Percentiles rank a stretch among this genome's conserved stretches.
These are phyloP conservation scores for Talaromyces proteolyticus DNA, from an alignment of 495 filamentous ascomycete genomes.

Conservation along the genomic window DNA sequence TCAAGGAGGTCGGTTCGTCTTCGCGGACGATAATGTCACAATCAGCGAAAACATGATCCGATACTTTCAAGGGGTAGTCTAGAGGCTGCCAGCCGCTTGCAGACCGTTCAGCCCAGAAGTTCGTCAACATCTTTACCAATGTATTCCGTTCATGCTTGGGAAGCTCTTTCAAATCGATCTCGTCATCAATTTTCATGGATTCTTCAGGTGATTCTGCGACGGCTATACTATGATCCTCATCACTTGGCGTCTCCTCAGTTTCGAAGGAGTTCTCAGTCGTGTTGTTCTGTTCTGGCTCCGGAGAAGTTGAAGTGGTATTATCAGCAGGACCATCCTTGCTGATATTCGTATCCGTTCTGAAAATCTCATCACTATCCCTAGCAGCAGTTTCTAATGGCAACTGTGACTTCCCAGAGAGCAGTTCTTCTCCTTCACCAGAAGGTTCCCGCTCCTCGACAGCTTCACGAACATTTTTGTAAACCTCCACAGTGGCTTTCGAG, in stretches of 20 bases:
- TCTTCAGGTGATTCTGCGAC: conserved; percentile 61
- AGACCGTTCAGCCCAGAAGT: conserved; percentile 97
- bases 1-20: conserved; percentile 93
- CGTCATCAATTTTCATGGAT: conserved; percentile 53
- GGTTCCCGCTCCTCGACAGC: conserved; percentile 83
- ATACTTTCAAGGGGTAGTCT: conserved; percentile 83
- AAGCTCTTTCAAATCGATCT: conserved; percentile 62
- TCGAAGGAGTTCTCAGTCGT: conserved; percentile 59
- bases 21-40: conserved; percentile 97
- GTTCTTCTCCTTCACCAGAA: conserved; percentile 56
- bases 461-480: conserved; percentile 88
- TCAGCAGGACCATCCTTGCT: conserved; percentile 12
- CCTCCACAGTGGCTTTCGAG: conserved; percentile 93
- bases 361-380: conserved; percentile 21
- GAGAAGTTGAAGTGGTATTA: conserved; percentile 28
- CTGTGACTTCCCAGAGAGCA: conserved; percentile 19
- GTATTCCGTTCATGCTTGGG: conserved; percentile 88
- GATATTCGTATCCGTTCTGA: conserved; percentile 15
- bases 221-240: conserved; percentile 60
- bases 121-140: conserved; percentile 88
- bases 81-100: conserved; percentile 93
- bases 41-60: conserved; percentile 93
- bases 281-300: conserved; percentile 45
- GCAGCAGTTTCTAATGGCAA: conserved; percentile 18
- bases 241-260: conserved; percentile 54